Evolutionary conservation across 495 filamentous ascomycete species (phyloP).

Genomic region (Talaromyces liani): DNA sequence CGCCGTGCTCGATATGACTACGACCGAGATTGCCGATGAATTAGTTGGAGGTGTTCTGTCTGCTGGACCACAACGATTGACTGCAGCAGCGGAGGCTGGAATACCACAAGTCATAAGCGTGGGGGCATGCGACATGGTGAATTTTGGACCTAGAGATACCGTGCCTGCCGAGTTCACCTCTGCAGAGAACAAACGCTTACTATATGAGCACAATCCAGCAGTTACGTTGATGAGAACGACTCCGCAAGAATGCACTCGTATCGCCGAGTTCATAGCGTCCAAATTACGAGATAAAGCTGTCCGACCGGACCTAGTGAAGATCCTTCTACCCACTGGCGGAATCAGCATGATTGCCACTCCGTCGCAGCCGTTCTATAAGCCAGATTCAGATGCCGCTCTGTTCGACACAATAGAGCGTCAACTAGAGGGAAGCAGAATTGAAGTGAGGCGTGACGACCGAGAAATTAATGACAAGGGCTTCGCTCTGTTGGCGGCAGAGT

Average conservation of each 20-base stretch:
- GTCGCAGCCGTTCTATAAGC: slow-evolving; percentile 32
- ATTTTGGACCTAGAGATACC: slow-evolving; percentile 50
- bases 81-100: slow-evolving; percentile 41
- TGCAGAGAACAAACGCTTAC: slow-evolving; percentile 24
- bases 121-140: slow-evolving; percentile 63
- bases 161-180: slow-evolving; percentile 40
- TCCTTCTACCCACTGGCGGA: slow-evolving; percentile 51
- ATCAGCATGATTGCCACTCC: slow-evolving; percentile 35
- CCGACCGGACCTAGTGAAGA: slow-evolving; percentile 31
- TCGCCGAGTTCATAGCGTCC: slow-evolving; percentile 45
- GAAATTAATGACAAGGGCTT: slow-evolving; percentile 42
- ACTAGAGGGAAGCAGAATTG: slow-evolving; percentile 28
- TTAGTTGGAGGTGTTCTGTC: slow-evolving; percentile 54
- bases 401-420: slow-evolving; percentile 37
- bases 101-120: slow-evolving; percentile 57
- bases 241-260: slow-evolving; percentile 39
- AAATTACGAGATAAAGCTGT: slow-evolving; percentile 36
- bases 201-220: slow-evolving; percentile 56
- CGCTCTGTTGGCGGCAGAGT: slow-evolving; percentile 21
- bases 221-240: slow-evolving; percentile 59
- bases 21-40: slow-evolving; percentile 58
- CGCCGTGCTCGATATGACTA: slow-evolving; percentile 61
- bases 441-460: slow-evolving; percentile 24
- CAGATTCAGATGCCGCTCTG: slow-evolving; percentile 35
- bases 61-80: slow-evolving; percentile 46